Percentiles rank a stretch among this genome's conserved stretches.
Evolutionary conservation across 176 grass and related monocot genomes (phyloP).

Genomic region (Typha latifolia): DNA sequence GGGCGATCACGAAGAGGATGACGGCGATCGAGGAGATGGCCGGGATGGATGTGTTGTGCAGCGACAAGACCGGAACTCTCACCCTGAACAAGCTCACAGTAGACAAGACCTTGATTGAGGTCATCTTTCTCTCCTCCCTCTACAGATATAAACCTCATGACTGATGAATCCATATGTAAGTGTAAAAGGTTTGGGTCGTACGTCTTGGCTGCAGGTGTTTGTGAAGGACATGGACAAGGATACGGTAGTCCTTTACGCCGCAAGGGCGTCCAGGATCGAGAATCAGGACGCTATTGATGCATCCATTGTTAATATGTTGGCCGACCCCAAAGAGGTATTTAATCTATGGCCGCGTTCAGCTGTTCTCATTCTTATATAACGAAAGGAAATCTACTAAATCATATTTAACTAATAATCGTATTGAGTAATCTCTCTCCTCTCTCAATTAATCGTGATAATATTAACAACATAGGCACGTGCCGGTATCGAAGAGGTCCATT

Average conservation of each 20-base stretch:
- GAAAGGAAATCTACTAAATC: not conserved
- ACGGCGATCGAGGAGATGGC: slow-evolving; percentile 98
- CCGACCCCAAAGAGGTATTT: slow-evolving; percentile 57
- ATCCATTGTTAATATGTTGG: slow-evolving; percentile 80
- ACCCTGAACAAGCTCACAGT: slow-evolving; percentile 97
- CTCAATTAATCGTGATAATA: too few species aligned
- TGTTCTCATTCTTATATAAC: not conserved
- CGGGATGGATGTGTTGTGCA: slow-evolving; percentile 97
- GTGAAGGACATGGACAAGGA: slow-evolving; percentile 70
- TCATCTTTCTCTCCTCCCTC: not conserved
- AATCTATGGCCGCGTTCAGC: not conserved
- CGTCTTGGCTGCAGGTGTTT: slow-evolving; percentile 24
- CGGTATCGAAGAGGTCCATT: slow-evolving; percentile 72
- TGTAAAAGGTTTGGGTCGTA: too few species aligned
- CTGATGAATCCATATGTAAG: too few species aligned
- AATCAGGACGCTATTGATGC: slow-evolving; percentile 98
- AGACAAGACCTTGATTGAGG: slow-evolving; percentile 78
- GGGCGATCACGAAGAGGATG: slow-evolving; percentile 97
- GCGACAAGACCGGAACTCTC: slow-evolving; percentile 93
- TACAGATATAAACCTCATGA: too few species aligned
- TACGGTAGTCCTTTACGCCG: slow-evolving; percentile 59
- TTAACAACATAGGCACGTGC: slow-evolving; percentile 38
- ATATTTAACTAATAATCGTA: too few species aligned
- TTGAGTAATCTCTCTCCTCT: too few species aligned
- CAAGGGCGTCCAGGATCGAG: slow-evolving; percentile 73